These are phyloP conservation scores for Fomitopsis pinicola DNA, from an alignment of 1,284 basidiomycete species.

Conservation along the genomic window DNA sequence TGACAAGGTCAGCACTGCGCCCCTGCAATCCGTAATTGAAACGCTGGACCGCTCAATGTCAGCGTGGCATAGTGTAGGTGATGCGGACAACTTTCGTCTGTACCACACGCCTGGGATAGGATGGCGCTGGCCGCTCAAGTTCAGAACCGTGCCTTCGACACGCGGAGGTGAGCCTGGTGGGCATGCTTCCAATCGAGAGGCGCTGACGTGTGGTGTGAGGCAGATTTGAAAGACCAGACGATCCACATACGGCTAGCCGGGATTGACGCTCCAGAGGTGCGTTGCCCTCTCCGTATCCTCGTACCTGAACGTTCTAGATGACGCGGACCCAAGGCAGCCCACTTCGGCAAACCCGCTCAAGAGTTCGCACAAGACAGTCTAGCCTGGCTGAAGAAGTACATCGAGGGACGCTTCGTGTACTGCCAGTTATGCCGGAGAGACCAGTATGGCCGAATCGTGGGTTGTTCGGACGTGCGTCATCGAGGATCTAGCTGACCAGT, in stretches of 20 bases:
- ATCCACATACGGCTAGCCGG: conserved; percentile 84
- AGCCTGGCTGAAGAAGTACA: conserved; percentile 59
- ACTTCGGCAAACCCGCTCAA: conserved; percentile 79
- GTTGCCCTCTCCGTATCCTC: not conserved
- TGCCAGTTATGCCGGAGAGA: conserved; percentile 74
- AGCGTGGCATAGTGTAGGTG: conserved; percentile 61
- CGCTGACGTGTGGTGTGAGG: not conserved
- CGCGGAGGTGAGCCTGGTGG: conserved; percentile 47
- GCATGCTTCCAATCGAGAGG: not conserved
- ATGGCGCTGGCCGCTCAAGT: conserved; percentile 68
- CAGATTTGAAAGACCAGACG: conserved; percentile 73
- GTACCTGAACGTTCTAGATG: not conserved
- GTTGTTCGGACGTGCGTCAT: not conserved
- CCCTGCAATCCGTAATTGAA: not conserved
- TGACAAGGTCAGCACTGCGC: conserved; percentile 56
- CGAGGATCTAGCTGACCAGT: not conserved
- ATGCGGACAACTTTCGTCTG: conserved; percentile 76
- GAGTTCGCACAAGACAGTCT: conserved; percentile 68
- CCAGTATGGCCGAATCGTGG: conserved; percentile 77
- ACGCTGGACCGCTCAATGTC: not conserved
- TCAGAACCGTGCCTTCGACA: conserved; percentile 55
- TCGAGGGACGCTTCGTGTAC: conserved; percentile 56
- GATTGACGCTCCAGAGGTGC: conserved; percentile 88
- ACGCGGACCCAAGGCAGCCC: conserved; percentile 45
- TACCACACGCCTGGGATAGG: conserved; percentile 82